Evolutionary conservation across 2,329 filamentous ascomycete species (phyloP).

Genomic region (Ophiostoma perfectum): DNA sequence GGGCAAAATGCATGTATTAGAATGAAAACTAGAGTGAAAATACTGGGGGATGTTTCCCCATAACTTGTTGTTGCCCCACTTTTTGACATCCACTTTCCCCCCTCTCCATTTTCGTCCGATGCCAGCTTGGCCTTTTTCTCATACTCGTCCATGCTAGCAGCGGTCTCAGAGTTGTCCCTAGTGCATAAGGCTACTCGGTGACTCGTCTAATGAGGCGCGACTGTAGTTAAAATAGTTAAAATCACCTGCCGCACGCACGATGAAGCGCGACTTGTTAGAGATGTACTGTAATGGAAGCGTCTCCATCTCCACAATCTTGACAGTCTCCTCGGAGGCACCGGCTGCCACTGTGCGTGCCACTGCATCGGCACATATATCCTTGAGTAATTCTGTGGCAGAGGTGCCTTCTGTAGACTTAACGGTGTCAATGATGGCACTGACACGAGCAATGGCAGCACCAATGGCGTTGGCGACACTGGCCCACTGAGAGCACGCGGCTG

Average conservation of each 20-base stretch:
- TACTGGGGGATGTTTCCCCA: too few species aligned
- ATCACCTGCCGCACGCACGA: background rate
- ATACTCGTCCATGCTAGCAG: background rate
- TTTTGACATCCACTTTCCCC: background rate
- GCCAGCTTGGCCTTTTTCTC: background rate
- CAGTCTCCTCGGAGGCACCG: background rate
- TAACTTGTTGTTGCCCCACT: too few species aligned
- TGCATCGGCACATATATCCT: background rate
- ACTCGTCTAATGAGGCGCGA: background rate
- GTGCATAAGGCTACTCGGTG: background rate
- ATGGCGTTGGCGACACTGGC: constrained; percentile 60
- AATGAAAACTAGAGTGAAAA: too few species aligned
- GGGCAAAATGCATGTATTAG: too few species aligned
- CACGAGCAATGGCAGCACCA: constrained; percentile 56
- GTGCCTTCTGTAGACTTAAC: constrained; percentile 45
- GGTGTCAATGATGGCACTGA: constrained; percentile 50
- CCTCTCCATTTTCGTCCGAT: background rate
- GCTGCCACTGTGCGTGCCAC: background rate
- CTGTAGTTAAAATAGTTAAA: constrained; percentile 2
- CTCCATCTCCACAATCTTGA: constrained; percentile 3
- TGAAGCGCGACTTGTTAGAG: constrained; percentile 1
- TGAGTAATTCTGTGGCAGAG: background rate
- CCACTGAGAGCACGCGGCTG: constrained; percentile 50
- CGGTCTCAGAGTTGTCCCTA: background rate
- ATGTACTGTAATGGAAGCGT: background rate